phyloP scores from a whole-genome alignment of 257 asterid genomes.

The Phtheirospermum japonicum region DNA sequence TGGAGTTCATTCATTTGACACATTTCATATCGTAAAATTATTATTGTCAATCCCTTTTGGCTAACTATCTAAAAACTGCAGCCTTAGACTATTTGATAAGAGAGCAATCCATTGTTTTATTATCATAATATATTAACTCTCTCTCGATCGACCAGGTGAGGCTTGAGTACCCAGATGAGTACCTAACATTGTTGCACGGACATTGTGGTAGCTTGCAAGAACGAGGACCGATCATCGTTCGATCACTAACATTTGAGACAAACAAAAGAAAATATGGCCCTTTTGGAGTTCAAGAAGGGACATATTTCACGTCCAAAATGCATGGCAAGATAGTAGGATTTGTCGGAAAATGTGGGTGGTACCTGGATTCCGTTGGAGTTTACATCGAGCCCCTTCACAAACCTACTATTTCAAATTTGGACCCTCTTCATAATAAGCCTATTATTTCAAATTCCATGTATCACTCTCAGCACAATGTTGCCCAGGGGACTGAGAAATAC shows the following conservation, averaged over 20 bases:
- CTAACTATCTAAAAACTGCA: too few relatives aligned
- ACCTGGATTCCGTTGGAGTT: constrained; percentile 65
- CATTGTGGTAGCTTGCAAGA: constrained; percentile 57
- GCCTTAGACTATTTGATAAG: too few relatives aligned
- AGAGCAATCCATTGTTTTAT: too few relatives aligned
- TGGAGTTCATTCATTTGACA: too few relatives aligned
- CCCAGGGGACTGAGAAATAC: constrained; percentile 29
- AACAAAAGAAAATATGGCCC: constrained; percentile 67
- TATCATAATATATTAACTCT: too few relatives aligned
- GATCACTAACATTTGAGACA: constrained; percentile 60
- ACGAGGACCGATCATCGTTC: constrained; percentile 48
- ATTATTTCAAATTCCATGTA: constrained; percentile 24
- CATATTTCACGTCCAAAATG: constrained; percentile 47
- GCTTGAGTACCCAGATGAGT: constrained; percentile 72
- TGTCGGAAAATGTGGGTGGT: constrained; percentile 69
- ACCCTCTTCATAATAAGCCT: constrained; percentile 25
- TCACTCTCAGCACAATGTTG: constrained; percentile 32
- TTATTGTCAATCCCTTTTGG: too few relatives aligned
- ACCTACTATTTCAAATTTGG: constrained; percentile 16
- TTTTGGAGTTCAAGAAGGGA: constrained; percentile 62
- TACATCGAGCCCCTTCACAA: constrained; percentile 50
- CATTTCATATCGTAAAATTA: too few relatives aligned
- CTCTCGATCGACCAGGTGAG: constrained; percentile 38
- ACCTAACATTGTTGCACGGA: constrained; percentile 58
- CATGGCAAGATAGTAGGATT: constrained; percentile 69